Conservation (phyloP, 129 eudicot species). For the Chrysanthemum makinoi region DNA sequence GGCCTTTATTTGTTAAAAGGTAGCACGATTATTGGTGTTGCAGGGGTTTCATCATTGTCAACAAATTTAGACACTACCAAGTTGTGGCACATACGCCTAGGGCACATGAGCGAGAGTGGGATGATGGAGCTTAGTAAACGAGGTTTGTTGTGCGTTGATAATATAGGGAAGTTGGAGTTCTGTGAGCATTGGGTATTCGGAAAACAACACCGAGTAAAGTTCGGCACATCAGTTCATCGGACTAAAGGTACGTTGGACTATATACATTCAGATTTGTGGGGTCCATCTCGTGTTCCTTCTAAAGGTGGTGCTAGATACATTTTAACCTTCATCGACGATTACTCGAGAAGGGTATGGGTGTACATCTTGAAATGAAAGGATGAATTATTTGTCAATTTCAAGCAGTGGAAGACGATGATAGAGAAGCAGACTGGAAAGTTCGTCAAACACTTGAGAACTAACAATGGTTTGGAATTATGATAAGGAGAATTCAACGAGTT, state of each 20-base stretch:
- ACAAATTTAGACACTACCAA: no score
- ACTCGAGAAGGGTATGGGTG: background rate
- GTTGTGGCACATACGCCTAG: no score
- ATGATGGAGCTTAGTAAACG: no score
- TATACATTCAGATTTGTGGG: conserved; percentile 10
- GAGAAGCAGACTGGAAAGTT: background rate
- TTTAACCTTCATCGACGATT: background rate
- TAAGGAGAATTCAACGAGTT: background rate
- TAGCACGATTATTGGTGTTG: no score
- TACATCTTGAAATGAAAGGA: background rate
- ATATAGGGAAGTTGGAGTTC: no score
- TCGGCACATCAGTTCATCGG: background rate
- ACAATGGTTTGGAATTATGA: background rate
- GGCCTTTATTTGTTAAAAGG: no score
- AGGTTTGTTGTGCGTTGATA: no score
- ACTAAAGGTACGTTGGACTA: background rate
- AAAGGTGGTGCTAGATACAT: background rate
- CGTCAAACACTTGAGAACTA: background rate
- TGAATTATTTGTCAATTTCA: background rate
- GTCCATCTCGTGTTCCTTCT: conserved; percentile 1
- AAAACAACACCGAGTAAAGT: no score
- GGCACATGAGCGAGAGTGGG: no score
- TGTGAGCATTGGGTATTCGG: no score
- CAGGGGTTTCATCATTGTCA: no score
- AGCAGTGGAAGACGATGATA: background rate